Base-by-base conservation (phyloP, 1,284 basidiomycete genomes). In the Flammula alnicola region DNA sequence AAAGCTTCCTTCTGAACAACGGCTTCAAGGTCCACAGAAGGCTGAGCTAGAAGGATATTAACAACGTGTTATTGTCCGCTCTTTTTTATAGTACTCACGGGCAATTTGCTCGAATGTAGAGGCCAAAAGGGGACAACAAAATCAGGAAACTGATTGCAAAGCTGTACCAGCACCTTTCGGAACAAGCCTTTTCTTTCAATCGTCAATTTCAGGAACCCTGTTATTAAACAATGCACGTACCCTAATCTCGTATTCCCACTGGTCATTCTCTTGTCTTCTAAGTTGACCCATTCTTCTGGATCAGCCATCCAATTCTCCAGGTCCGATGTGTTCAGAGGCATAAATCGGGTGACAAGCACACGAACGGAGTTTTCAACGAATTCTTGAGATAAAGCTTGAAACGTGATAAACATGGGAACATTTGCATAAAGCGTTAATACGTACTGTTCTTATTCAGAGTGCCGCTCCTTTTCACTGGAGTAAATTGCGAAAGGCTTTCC, bases 241-340 rank as follows among this genome's bases (percentile, higher is more conserved):
- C 49, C 93, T 77, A 51, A 95, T 83, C 61, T 93, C 90, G 61
- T 81, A 95, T 52, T 92, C 86, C 93, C 93, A 96, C 52, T 86
- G 81, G 23, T 93, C 91, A 52, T 86, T 88, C 57, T 93, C 93
- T 55, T 88, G 53, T 91, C 88, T 68, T 95, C 91, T 2, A 81
- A 66, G 51, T 92, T 88, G 4, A 93, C 80, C 91, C 93, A 96
- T 62, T 94, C 91, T 70, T 96, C 93, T 0, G 93, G 91, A 67
- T 94, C 91, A 20, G 79, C 77, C 70, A 87, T 79, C 85, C 93
- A 91, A 3, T 74, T 78, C 55, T 92, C 83, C 4, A 95, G 76
- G 65, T 95, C 93, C 4, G 77, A 70, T 1, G 87, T 78, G 47
- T 88, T 90, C 26, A 95, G 74, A 3, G 91, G 91, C 63, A 96